Percentiles rank a stretch among this genome's conserved stretches.
Conservation (phyloP, 805 yeast species). For the Wickerhamomyces rabaulensis region DNA sequence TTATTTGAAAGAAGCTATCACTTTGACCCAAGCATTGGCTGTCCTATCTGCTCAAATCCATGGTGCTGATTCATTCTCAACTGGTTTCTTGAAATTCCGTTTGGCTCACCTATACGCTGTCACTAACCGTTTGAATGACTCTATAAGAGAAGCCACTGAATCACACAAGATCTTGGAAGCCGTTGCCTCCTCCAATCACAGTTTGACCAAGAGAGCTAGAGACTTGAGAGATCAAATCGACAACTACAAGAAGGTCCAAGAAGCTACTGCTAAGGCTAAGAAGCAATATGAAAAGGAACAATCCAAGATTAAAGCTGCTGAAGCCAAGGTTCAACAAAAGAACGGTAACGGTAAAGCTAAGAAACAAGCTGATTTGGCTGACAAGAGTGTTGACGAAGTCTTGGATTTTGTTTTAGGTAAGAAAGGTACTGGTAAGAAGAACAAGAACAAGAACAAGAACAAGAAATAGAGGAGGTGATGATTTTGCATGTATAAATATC, state of each 20-base stretch:
- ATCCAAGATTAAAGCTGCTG: conserved; percentile 22
- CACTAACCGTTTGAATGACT: conserved; percentile 44
- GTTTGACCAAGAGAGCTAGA: conserved; percentile 59
- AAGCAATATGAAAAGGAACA: conserved; percentile 29
- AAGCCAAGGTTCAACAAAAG: conserved; percentile 23
- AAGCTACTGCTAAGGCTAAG: conserved; percentile 34
- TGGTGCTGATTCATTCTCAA: conserved; percentile 55
- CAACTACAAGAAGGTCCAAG: conserved; percentile 40
- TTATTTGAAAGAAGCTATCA: conserved; percentile 41
- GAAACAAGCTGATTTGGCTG: conserved; percentile 40
- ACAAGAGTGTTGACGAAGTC: conserved; percentile 67
- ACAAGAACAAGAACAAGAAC: conserved; percentile 19
- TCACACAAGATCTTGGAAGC: conserved; percentile 54
- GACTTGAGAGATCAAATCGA: conserved; percentile 58
- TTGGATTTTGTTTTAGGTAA: conserved; percentile 66
- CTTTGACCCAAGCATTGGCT: conserved; percentile 49
- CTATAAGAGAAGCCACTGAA: conserved; percentile 48
- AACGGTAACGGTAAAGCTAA: conserved; percentile 13
- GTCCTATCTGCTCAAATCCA: conserved; percentile 44
- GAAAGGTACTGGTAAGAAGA: conserved; percentile 22
- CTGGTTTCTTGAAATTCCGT: conserved; percentile 67
- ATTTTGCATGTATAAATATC: background rate
- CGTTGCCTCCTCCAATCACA: conserved; percentile 63
- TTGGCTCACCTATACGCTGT: conserved; percentile 56
- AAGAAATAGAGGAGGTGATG: conserved; percentile 1